Conservation (phyloP, 768 basidiomycete genomes). For the Suillus americanus region DNA sequence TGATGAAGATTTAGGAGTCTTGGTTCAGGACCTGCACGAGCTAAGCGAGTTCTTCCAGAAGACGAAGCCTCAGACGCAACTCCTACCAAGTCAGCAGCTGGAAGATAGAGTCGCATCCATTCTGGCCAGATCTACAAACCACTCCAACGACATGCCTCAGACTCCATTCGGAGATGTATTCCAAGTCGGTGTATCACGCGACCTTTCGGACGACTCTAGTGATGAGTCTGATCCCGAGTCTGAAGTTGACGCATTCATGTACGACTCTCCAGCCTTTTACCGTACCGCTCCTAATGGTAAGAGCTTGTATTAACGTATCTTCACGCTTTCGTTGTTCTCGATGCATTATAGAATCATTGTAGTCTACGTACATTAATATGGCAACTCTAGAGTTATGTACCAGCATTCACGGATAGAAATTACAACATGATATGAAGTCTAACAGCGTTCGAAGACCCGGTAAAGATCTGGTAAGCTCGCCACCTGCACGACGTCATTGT, state of each 20-base stretch:
- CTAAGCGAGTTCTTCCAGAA: conserved; percentile 72
- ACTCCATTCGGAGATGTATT: conserved; percentile 84
- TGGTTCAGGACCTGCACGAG: conserved; percentile 77
- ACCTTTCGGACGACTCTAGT: conserved; percentile 47
- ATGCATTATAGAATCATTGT: not conserved
- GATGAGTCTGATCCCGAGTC: conserved; percentile 40
- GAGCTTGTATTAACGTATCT: conserved; percentile 14
- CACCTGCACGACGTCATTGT: conserved; percentile 78
- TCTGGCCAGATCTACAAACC: conserved; percentile 71
- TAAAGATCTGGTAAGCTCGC: conserved; percentile 92
- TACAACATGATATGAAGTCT: conserved; percentile 10
- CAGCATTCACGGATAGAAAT: not conserved
- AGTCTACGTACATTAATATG: not conserved
- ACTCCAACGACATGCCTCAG: conserved; percentile 57
- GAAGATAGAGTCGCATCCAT: conserved; percentile 83
- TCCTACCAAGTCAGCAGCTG: conserved; percentile 56
- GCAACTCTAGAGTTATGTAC: not conserved
- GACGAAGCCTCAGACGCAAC: conserved; percentile 29
- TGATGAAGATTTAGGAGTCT: conserved; percentile 72
- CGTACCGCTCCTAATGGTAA: conserved; percentile 47
- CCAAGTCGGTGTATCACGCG: conserved; percentile 43
- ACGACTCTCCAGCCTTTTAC: conserved; percentile 51
- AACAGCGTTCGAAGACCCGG: conserved; percentile 93
- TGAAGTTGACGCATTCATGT: conserved; percentile 57
- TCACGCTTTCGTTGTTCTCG: conserved; percentile 1